Evolutionary conservation across 352 stramenopile genomes (phyloP), one percentile per base, ranked within the genome.

Genomic region (Phytophthora cryptogea): DNA sequence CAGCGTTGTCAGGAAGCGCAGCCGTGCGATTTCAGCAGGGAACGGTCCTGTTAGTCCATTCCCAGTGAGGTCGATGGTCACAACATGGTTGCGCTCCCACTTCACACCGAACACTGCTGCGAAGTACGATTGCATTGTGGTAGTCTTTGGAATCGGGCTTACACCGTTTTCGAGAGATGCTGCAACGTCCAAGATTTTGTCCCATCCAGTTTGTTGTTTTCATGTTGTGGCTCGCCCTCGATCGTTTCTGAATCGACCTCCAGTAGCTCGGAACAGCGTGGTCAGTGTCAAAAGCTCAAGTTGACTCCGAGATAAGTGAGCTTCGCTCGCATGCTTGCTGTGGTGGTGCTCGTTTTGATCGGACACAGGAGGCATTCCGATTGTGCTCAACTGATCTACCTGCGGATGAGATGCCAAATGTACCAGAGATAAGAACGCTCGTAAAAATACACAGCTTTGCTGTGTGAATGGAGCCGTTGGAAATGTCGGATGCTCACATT

Each of bases 21-120:
- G 44, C n/a, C 60, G 63, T 1, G 43, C 55, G 13, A 89, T 70
- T 36, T 82, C 67, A 32, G 49, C 55, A 0, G 80, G 78, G n/a
- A 90, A 58, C 17, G 16, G 63, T 0, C 81, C 82, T 7, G 49
- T 36, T n/a, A 91, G 63, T 23, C 61, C 75, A 40, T 91, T 91
- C 2, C 31, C 57, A 2, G 59, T 71, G 6, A 92, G 33, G 39
- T 89, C 82, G 36, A 92, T 70, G 1, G 68, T 41, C 5, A 89
- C 65, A 31, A 92, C 71, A 45, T 86, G 78, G 52, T 89, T 89
- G 6, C 67, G 64, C 28, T 86, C 72, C 77, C 80, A 92, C 10
- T 68, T 68, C 8, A 85, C 64, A 0, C 80, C 78, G 26, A 65
- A 71, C 1, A 88, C 59, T 0, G 16, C 58, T 1, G 67, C 43